Conservation (phyloP, 202 grass and related monocot species). For the Hordeum pubiflorum region DNA sequence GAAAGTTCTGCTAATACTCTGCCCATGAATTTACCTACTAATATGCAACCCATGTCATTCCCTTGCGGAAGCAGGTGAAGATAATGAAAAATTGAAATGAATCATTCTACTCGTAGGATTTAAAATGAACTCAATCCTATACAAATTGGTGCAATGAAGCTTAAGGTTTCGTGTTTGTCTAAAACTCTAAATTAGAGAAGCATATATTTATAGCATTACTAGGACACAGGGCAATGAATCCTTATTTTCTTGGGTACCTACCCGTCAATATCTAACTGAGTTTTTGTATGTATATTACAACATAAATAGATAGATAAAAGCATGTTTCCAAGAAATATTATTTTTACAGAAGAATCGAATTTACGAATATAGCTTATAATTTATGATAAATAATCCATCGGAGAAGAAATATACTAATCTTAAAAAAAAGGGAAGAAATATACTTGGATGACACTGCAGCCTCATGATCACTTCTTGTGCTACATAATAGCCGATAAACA, state of each 20-base stretch:
- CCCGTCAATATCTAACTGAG: not conserved
- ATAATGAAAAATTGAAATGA: slow-evolving; percentile 12
- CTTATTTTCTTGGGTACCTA: slow-evolving; percentile 3
- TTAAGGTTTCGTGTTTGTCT: slow-evolving; percentile 9
- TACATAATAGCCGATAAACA: slow-evolving; percentile 61
- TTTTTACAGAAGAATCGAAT: slow-evolving; percentile 26
- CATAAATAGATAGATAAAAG: not conserved
- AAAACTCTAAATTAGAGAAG: not conserved
- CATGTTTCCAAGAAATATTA: not conserved
- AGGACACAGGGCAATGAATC: not conserved
- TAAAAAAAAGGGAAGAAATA: slow-evolving; percentile 18
- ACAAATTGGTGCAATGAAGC: slow-evolving; percentile 18
- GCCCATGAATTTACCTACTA: not conserved
- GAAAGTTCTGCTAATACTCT: not conserved
- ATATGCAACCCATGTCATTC: not conserved
- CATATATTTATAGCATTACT: not conserved
- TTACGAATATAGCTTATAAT: not conserved
- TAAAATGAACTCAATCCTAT: not conserved
- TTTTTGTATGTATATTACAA: not conserved
- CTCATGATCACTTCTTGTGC: slow-evolving; percentile 60
- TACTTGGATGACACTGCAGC: slow-evolving; percentile 65
- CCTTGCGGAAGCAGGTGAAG: not conserved
- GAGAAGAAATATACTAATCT: slow-evolving; percentile 44
- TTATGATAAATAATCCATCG: not conserved
- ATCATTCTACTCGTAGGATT: not conserved